Conservation (phyloP, 805 yeast species). For the Schwanniomyces occidentalis region DNA sequence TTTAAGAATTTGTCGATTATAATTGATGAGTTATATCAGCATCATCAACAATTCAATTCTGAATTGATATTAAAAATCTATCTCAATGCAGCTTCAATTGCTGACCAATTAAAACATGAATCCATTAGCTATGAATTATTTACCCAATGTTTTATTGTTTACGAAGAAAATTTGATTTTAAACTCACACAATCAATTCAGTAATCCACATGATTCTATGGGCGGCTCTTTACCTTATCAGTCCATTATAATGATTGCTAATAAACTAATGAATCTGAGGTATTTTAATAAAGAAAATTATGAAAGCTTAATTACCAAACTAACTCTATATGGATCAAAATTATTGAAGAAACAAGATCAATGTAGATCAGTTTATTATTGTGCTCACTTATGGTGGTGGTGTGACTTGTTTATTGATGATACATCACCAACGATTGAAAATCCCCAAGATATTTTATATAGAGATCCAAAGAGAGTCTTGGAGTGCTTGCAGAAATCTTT, state of each 20-base stretch:
- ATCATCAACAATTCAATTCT: conserved; percentile 31
- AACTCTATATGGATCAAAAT: conserved; percentile 83
- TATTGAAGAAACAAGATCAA: conserved; percentile 90
- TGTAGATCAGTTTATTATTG: conserved; percentile 87
- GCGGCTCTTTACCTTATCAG: conserved; percentile 53
- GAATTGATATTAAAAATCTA: conserved; percentile 50
- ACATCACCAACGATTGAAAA: conserved; percentile 35
- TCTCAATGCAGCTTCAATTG: conserved; percentile 67
- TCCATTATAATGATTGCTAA: conserved; percentile 48
- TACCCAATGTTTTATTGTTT: conserved; percentile 82
- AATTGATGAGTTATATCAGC: conserved; percentile 62
- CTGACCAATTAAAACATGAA: conserved; percentile 73
- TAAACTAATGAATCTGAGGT: conserved; percentile 43
- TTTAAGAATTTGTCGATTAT: conserved; percentile 74
- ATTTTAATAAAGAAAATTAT: conserved; percentile 64
- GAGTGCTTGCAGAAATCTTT: conserved; percentile 89
- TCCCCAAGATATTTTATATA: conserved; percentile 41
- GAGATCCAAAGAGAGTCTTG: conserved; percentile 69
- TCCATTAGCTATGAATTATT: conserved; percentile 85
- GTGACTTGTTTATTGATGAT: conserved; percentile 46
- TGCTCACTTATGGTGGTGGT: conserved; percentile 93
- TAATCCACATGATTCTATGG: conserved; percentile 40
- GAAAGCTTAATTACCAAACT: conserved; percentile 81
- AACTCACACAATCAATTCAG: conserved; percentile 13
- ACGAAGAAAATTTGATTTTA: conserved; percentile 58